Evolutionary conservation across 129 eudicot genomes (phyloP), one percentile per base, ranked within the genome.

Genomic region (Scalesia atractyloides): DNA sequence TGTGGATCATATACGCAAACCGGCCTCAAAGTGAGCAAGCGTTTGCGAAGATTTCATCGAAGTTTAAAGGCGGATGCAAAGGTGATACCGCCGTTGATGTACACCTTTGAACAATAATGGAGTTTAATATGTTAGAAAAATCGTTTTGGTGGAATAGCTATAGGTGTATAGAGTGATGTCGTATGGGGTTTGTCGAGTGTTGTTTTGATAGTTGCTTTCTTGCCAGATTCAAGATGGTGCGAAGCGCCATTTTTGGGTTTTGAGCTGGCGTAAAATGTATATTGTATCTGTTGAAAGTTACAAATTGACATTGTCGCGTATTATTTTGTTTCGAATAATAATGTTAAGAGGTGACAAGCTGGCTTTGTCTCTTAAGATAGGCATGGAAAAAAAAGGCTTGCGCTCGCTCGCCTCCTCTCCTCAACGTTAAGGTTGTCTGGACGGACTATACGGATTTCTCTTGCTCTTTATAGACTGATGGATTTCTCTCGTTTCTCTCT

Each of bases 1-100:
- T 94, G 24, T 94, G 98, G 97, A 78, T 94, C 14, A 61, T 90
- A 24, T 86, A 86, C 53, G 96, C 97, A 69, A 87, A 94, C 87
- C 87, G 94, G 84, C 94, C 91, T 82, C 87, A 64, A 90, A 86
- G 84, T 77, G 84, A 88, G 91, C 91, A 88, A 86, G 88, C 64
- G 85, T 81, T 86, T 81, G 89, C 81, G 15, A 82, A 80, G 82
- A 48, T 82, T 9, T 48, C 84, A 5, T 79, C 79, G 12, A 48
- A 74, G 76, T 78, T 81, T 44, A 80, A 80, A 53, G 53, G 80
- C 62, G 71, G 82, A 47, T 50, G 78, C 72, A 77, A 74, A 3
- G 77, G 73, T 41, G 61, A 54, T 24, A 58, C 39, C 33, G 48
- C 3, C 9, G 26, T 12, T 10, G 78, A 68, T 73, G 54, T 44